Evolutionary conservation across 2,329 filamentous ascomycete species (phyloP).

Genomic region (Diplocarpon rosae): DNA sequence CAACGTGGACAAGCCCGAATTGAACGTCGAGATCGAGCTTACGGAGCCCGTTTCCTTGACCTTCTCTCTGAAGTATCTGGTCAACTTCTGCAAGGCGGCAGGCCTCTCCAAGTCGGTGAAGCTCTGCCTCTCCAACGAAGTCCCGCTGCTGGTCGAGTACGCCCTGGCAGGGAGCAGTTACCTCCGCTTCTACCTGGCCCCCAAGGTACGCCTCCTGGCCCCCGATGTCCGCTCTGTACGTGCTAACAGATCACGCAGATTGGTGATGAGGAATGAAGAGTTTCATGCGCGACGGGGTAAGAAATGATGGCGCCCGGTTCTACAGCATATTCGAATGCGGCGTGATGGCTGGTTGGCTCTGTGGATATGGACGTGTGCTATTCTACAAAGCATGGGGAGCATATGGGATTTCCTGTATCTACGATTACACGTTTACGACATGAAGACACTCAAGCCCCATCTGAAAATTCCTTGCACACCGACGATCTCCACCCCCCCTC

Average conservation of each 20-base stretch:
- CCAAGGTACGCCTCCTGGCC: slow-evolving; percentile 55
- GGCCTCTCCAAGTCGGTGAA: slow-evolving; percentile 72
- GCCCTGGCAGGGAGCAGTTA: slow-evolving; percentile 70
- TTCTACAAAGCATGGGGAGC: slow-evolving; percentile 4
- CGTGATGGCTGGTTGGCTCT: slow-evolving; percentile 26
- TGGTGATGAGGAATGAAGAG: slow-evolving; percentile 49
- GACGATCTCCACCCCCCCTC: neutral
- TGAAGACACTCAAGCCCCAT: slow-evolving; percentile 10
- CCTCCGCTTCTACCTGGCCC: slow-evolving; percentile 93
- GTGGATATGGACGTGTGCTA: slow-evolving; percentile 21
- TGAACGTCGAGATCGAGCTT: slow-evolving; percentile 81
- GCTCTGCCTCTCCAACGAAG: slow-evolving; percentile 90
- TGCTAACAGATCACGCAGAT: slow-evolving; percentile 40
- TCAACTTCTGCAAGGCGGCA: slow-evolving; percentile 99
- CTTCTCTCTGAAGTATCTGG: slow-evolving; percentile 97
- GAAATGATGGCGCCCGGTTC: slow-evolving; percentile 21
- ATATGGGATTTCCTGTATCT: slow-evolving; percentile 1
- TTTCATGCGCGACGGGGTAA: slow-evolving; percentile 13
- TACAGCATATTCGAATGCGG: slow-evolving; percentile 22
- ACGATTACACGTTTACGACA: slow-evolving; percentile 9
- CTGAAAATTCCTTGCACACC: slow-evolving; percentile 4
- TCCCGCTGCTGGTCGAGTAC: slow-evolving; percentile 93
- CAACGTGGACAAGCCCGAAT: slow-evolving; percentile 78
- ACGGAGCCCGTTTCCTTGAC: slow-evolving; percentile 88
- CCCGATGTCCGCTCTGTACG: neutral